Percentiles rank a stretch among this genome's conserved stretches.
Conservation (phyloP, 129 eudicot species). For the Chrysanthemum makinoi region DNA sequence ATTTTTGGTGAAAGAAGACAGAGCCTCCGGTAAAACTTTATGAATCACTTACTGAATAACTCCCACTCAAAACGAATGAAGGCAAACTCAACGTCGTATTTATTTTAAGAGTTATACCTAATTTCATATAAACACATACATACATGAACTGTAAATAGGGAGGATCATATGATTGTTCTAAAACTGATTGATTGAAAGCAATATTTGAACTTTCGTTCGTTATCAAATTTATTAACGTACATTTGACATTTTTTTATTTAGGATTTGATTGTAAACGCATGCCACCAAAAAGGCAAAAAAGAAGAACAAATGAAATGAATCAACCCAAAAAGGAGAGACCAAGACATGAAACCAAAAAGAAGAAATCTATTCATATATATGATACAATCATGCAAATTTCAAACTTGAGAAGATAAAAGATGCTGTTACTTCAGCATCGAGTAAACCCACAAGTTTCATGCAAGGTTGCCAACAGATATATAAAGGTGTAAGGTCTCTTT, state of each 20-base stretch:
- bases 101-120: too few species aligned
- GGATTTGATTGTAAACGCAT: not conserved
- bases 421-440: not conserved
- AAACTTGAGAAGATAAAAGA: not conserved
- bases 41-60: too few species aligned
- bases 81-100: too few species aligned
- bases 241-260: not conserved
- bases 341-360: not conserved
- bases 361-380: not conserved
- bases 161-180: too few species aligned
- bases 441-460: not conserved
- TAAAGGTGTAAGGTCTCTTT: not conserved
- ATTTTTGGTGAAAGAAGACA: too few species aligned
- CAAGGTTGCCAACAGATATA: conserved; percentile 1
- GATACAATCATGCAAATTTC: not conserved
- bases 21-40: too few species aligned
- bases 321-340: conserved; percentile 11
- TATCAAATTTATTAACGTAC: not conserved
- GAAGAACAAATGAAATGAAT: not conserved
- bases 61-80: too few species aligned
- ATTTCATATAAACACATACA: too few species aligned
- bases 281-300: not conserved
- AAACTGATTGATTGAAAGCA: not conserved
- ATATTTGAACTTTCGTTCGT: not conserved
- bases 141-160: too few species aligned